These are phyloP conservation scores for Beauveria medogensis DNA, from an alignment of 2,329 filamentous ascomycete genomes.

Conservation along the genomic window DNA sequence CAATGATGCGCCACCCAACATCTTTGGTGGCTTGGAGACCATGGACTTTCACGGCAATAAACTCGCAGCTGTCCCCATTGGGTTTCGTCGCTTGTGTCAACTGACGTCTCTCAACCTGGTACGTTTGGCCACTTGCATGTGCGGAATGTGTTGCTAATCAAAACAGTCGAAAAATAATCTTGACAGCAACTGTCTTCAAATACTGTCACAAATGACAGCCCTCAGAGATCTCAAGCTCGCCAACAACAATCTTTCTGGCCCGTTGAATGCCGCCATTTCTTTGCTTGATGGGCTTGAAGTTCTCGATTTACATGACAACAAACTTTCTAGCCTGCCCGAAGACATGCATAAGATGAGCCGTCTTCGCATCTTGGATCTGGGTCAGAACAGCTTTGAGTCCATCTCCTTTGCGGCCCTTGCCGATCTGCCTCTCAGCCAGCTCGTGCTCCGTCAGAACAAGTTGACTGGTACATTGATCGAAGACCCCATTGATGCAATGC, in stretches of 20 bases:
- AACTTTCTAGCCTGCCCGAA: conserved; percentile 61
- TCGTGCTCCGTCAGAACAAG: conserved; percentile 70
- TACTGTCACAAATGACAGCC: conserved; percentile 63
- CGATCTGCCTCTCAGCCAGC: conserved; percentile 61
- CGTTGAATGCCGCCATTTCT: conserved; percentile 55
- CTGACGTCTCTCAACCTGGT: conserved; percentile 72
- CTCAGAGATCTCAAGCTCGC: conserved; percentile 76
- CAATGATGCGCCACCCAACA: conserved; percentile 59
- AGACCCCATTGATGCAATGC: conserved; percentile 47
- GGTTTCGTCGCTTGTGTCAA: conserved; percentile 62
- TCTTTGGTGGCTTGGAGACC: conserved; percentile 74
- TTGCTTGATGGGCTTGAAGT: conserved; percentile 64
- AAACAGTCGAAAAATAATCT: conserved; percentile 65
- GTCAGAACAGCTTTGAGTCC: conserved; percentile 65
- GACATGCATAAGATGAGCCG: conserved; percentile 58
- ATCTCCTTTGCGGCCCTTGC: conserved; percentile 64
- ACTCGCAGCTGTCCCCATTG: conserved; percentile 63
- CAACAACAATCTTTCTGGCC: conserved; percentile 65
- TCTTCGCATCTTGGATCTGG: conserved; percentile 70
- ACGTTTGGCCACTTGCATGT: not conserved
- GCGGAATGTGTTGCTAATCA: not conserved
- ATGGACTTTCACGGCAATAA: conserved; percentile 83
- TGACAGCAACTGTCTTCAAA: conserved; percentile 59
- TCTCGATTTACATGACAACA: conserved; percentile 76
- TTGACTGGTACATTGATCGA: conserved; percentile 66